Base-by-base conservation (phyloP, 768 basidiomycete genomes). In the Mycena alexandri region DNA sequence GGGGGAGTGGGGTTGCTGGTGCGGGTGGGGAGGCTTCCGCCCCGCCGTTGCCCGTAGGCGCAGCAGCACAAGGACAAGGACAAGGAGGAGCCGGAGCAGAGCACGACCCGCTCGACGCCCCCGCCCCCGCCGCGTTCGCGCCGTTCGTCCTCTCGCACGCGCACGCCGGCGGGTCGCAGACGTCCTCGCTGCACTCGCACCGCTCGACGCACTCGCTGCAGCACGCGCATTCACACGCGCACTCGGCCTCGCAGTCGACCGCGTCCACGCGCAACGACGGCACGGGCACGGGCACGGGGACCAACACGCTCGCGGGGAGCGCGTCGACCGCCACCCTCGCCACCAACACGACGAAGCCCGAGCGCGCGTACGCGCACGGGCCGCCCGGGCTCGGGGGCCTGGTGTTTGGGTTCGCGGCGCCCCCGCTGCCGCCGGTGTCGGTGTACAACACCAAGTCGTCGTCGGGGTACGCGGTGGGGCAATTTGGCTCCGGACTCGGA, bases 81-180 rank as follows among this genome's bases (percentile, higher is more conserved):
- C 11, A 24, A 24, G 25, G 48, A 17, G 29, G n/a, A 19, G 5
- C 13, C 8, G 44, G 17, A 17, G 5, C 10, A 8, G 29, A 29
- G 5, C 52, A 44, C 7, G 70, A 71, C 55, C 70, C 70, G n/a
- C 63, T 71, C 3, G 70, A 71, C 44, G 10, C 36, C 16, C 70
- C 70, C 10, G 70, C 70, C 21, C 70, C 70, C 5, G 34, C 51
- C 1, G 47, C 66, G 54, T 43, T 70, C 36, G 65, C 61, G 44
- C 47, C 38, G 52, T 22, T 50, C 22, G 29, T 50, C 38, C 29
- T 44, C 34, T 48, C 21, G n/a, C 56, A 47, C 25, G 33, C 11
- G 19, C 46, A n/a, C n/a, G n/a, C n/a, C n/a, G n/a, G n/a, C n/a
- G n/a, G 34, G 43, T 61, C 65, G 9, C 33, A 47, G 44, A 36